Percentiles rank a stretch among this genome's conserved stretches.
Conservation (phyloP, 2,329 filamentous ascomycete species). For the Colletotrichum zoysiae region DNA sequence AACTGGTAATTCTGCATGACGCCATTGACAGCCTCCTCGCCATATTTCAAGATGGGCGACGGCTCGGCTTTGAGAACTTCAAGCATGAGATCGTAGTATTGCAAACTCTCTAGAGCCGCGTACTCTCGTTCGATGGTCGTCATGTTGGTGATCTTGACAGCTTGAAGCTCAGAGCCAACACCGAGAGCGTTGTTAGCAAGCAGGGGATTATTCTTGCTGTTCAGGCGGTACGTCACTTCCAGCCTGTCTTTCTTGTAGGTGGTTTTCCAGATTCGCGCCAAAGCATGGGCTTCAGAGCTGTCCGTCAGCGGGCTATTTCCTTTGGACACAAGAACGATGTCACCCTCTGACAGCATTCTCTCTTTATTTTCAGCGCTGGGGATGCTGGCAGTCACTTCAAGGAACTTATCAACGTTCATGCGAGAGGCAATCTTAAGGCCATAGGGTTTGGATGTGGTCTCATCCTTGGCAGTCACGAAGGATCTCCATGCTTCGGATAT, state of each 20-base stretch:
- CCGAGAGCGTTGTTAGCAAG: constrained; percentile 66
- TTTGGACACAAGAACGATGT: constrained; percentile 88
- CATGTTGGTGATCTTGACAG: constrained; percentile 89
- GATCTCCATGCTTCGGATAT: constrained; percentile 96
- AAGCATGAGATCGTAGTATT: constrained; percentile 96
- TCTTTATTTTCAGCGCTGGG: constrained; percentile 78
- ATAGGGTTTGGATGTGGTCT: constrained; percentile 83
- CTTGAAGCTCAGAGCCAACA: constrained; percentile 78
- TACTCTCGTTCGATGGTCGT: constrained; percentile 96
- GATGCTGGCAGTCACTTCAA: constrained; percentile 91
- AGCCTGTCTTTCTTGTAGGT: constrained; percentile 84
- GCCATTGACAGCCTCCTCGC: constrained; percentile 76
- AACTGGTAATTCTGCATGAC: constrained; percentile 84
- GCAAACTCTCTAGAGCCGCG: constrained; percentile 87
- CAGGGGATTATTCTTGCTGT: constrained; percentile 74
- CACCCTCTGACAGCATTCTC: constrained; percentile 81
- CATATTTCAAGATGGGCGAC: constrained; percentile 86
- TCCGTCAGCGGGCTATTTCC: constrained; percentile 77
- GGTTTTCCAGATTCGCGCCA: constrained; percentile 85
- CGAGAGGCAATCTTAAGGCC: constrained; percentile 90
- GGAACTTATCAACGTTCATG: constrained; percentile 90
- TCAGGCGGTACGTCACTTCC: constrained; percentile 89
- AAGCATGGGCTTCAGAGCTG: constrained; percentile 78
- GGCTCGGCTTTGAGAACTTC: constrained; percentile 92
- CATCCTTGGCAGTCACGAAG: constrained; percentile 90